Evolutionary conservation across 2,329 filamentous ascomycete genomes (phyloP), one percentile per base, ranked within the genome.

Genomic region (Pyrenophora tritici-repentis): DNA sequence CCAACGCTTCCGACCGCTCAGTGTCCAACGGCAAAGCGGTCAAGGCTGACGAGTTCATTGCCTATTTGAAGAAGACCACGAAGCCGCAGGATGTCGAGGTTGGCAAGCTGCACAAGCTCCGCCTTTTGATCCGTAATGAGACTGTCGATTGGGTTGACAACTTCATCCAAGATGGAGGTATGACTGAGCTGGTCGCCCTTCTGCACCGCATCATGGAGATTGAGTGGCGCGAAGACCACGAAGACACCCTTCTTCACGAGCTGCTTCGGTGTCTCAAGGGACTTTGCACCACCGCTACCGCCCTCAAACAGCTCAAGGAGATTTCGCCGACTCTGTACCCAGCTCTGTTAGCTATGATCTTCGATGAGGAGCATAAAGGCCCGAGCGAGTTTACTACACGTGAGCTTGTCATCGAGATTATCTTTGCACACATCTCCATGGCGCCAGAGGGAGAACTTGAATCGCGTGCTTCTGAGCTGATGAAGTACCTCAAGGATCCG

Each of bases 211-310:
- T 93, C 63, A 91, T 97, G 83, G 88, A 88, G 43, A 87, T 99
- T 29, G 94, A 97, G 73, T 99, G 94, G 93, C 90, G 92, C 67
- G 94, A 97, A 79, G 94, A 97, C 65, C 93, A 97, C 66, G 94
- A 97, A 75, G 94, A 97, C 69, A 87, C 87, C 8, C 81, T 99
- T 32, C 82, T 99, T 6, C 93, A 97, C 67, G 94, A 99, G 75
- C 88, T 91, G 24, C 80, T 99, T 42, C 83, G 97, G 36, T 97
- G 94, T 67, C 81, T 99, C 58, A 99, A 99, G 75, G 94, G 90
- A 0, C 82, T 97, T 2, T 96, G 91, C 70, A 99, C 94, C 1
- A 97, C 93, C 1, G 91, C 90, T 13, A 82, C 90, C 31, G 94
- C 91, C 1, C 81, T 97, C 65, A 84, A 89, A 59, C 89, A 93